These are phyloP conservation scores for Alternaria solani DNA, from an alignment of 2,329 filamentous ascomycete species.

Conservation along the genomic window DNA sequence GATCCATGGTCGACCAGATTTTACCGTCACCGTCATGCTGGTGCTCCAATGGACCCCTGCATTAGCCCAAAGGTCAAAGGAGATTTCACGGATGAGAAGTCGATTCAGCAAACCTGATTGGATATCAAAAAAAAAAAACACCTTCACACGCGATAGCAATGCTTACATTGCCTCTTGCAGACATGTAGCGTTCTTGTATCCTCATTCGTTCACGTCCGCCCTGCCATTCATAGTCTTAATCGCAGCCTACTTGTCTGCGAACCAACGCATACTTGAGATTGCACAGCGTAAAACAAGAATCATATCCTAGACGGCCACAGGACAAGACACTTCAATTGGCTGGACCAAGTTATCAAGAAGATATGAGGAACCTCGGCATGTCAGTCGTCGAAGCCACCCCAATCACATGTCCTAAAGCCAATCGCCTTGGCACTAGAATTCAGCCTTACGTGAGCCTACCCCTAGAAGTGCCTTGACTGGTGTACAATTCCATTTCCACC, in stretches of 20 bases:
- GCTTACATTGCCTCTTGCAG: slow-evolving; percentile 2
- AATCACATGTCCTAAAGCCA: background rate
- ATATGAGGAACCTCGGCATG: background rate
- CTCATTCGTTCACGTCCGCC: background rate
- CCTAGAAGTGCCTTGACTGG: slow-evolving; percentile 4
- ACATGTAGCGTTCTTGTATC: background rate
- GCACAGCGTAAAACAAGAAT: background rate
- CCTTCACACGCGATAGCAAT: background rate
- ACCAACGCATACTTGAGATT: background rate
- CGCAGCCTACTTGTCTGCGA: background rate
- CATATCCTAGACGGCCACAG: background rate
- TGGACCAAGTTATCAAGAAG: background rate
- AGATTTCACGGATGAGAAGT: background rate
- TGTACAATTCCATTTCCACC: background rate
- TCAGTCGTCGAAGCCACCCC: background rate
- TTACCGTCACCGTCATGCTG: slow-evolving; percentile 12
- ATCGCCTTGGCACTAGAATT: background rate
- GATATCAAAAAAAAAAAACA: background rate
- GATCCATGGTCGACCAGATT: background rate
- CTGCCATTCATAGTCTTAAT: background rate
- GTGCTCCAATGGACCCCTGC: slow-evolving; percentile 5
- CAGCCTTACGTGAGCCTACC: slow-evolving; percentile 13
- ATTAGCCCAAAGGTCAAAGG: background rate
- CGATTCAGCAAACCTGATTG: background rate
- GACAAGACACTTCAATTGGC: background rate